A percentile compares a stretch with the other conserved stretches of the same genome.
Evolutionary conservation across 768 basidiomycete species (phyloP).

Genomic region (Boletus pseudo-olivaceus): DNA sequence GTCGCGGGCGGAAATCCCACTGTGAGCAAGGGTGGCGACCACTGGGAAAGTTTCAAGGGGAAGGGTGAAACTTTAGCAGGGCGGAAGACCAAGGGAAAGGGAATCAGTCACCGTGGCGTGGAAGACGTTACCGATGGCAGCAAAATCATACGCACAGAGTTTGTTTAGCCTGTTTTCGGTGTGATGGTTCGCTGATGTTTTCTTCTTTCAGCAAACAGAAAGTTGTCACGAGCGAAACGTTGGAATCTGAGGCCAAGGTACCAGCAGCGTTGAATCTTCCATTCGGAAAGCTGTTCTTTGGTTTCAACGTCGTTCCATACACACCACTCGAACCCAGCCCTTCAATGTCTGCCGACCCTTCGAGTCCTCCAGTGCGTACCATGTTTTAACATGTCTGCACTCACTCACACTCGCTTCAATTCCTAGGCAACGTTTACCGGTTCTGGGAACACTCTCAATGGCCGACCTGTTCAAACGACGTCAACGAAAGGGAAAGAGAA

Average conservation of each 20-base stretch:
- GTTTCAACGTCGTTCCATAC: slow-evolving; percentile 78
- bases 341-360: slow-evolving; percentile 27
- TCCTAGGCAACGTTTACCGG: slow-evolving; percentile 54
- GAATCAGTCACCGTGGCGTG: slow-evolving; percentile 76
- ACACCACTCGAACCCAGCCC: slow-evolving; percentile 42
- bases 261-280: slow-evolving; percentile 90
- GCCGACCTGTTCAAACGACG: slow-evolving; percentile 38
- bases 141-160: slow-evolving; percentile 92
- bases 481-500: slow-evolving; percentile 55
- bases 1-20: slow-evolving; percentile 45
- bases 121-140: slow-evolving; percentile 77
- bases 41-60: slow-evolving; percentile 96
- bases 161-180: slow-evolving; percentile 31
- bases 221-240: slow-evolving; percentile 76
- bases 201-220: slow-evolving; percentile 60
- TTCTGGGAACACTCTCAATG: slow-evolving; percentile 63
- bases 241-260: slow-evolving; percentile 72
- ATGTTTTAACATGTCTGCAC: neutral
- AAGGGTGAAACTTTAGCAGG: slow-evolving; percentile 89
- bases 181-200: slow-evolving; percentile 7
- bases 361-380: slow-evolving; percentile 29
- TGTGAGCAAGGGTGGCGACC: slow-evolving; percentile 74
- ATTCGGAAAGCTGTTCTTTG: slow-evolving; percentile 94
- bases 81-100: slow-evolving; percentile 93
- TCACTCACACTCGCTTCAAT: neutral